Conservation (phyloP, 495 filamentous ascomycete species). For the Sphaerosporella brunnea region DNA sequence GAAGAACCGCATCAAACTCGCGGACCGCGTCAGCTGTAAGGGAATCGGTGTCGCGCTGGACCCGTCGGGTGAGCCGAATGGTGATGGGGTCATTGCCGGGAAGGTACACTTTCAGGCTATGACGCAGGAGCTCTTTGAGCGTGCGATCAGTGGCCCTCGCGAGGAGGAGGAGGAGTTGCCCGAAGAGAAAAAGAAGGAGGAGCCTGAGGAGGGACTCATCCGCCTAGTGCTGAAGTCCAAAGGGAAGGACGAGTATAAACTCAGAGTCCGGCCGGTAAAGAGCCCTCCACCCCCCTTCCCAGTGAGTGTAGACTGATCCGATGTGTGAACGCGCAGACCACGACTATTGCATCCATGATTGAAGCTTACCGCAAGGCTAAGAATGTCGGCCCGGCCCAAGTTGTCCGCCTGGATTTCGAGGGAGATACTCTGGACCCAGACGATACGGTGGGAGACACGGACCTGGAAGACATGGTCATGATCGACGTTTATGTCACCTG, state of each 20-base stretch:
- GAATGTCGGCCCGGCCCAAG: constrained; percentile 31
- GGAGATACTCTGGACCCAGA: constrained; percentile 53
- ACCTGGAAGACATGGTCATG: constrained; percentile 60
- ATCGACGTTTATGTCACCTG: too few relatives aligned
- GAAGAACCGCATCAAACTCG: constrained; percentile 48
- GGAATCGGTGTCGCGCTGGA: constrained; percentile 42
- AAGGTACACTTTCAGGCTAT: constrained; percentile 54
- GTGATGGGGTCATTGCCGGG: constrained; percentile 24
- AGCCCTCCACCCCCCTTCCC: constrained; percentile 11
- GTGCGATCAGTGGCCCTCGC: constrained; percentile 6
- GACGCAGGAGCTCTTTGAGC: constrained; percentile 35
- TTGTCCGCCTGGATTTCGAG: constrained; percentile 56
- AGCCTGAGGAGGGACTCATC: constrained; percentile 25
- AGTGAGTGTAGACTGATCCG: neutral
- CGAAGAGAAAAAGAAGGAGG: constrained; percentile 30
- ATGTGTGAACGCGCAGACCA: constrained; percentile 30
- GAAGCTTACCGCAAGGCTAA: constrained; percentile 35
- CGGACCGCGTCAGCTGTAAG: constrained; percentile 51
- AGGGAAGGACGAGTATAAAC: constrained; percentile 28
- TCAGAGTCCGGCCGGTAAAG: constrained; percentile 41
- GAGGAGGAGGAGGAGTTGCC: constrained; percentile 35
- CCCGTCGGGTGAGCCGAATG: constrained; percentile 24
- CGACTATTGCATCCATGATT: constrained; percentile 38
- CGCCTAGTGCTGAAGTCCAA: constrained; percentile 29
- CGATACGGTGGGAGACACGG: constrained; percentile 45